Percentiles rank a stretch among this genome's conserved stretches.
These are phyloP conservation scores for Didymella exigua DNA, from an alignment of 2,329 filamentous ascomycete genomes.

Conservation along the genomic window DNA sequence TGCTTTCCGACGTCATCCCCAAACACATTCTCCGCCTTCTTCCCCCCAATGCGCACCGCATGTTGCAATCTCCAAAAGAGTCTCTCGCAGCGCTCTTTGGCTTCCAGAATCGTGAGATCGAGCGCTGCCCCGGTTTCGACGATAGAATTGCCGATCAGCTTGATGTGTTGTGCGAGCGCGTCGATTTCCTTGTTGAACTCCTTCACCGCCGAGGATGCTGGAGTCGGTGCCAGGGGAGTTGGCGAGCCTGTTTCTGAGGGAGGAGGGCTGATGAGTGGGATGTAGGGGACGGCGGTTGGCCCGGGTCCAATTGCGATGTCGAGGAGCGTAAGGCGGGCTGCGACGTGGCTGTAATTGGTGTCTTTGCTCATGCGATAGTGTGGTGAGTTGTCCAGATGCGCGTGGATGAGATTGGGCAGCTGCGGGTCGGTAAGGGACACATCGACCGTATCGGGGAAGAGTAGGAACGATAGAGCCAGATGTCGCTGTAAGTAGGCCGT, in stretches of 20 bases:
- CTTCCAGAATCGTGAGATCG: constrained; percentile 67
- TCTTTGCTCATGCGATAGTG: constrained; percentile 60
- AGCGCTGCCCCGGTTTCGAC: constrained; percentile 69
- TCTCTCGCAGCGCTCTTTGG: constrained; percentile 76
- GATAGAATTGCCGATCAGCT: constrained; percentile 65
- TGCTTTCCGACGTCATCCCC: constrained; percentile 58
- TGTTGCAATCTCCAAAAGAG: constrained; percentile 75
- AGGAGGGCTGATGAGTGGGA: constrained; percentile 35
- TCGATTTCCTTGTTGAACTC: constrained; percentile 76
- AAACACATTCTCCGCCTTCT: constrained; percentile 47
- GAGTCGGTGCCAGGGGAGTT: constrained; percentile 16
- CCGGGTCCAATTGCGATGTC: constrained; percentile 77
- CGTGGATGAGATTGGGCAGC: constrained; percentile 29
- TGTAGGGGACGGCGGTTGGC: constrained; percentile 40
- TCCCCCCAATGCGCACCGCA: constrained; percentile 67
- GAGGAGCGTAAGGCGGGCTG: constrained; percentile 69
- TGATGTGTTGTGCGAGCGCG: constrained; percentile 58
- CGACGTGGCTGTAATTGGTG: constrained; percentile 73
- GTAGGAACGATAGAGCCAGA: constrained; percentile 69
- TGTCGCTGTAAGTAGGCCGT: constrained; percentile 68
- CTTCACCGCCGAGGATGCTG: constrained; percentile 43
- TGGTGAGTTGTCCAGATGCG: constrained; percentile 41
- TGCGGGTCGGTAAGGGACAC: constrained; percentile 32
- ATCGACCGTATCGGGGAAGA: constrained; percentile 46
- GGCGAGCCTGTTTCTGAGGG: constrained; percentile 30